Base-by-base conservation (phyloP, 2,329 filamentous ascomycete species). In the Drechslera avenae region DNA sequence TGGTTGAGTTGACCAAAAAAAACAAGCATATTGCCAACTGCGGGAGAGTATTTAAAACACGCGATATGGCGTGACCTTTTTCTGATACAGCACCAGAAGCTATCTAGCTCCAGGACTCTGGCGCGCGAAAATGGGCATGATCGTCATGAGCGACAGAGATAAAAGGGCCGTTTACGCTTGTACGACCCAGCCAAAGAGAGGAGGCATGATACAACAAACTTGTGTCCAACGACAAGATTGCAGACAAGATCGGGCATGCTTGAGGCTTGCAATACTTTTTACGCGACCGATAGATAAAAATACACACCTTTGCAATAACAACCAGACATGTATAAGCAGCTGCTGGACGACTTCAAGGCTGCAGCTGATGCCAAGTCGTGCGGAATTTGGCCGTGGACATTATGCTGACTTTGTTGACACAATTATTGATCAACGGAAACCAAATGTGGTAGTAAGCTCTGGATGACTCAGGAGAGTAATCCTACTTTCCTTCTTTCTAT, bases 341-440 rank as follows among this genome's bases (percentile, higher is more conserved):
- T 51, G 8, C 40, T 61, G 7, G 39, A 55, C 13, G 33, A 40
- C 12, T 55, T 48, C 41, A 63, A 64, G 46, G 45, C 39, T 14
- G 17, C 30, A 9, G 19, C 50, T 19, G 55, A 53, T 7, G 9
- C 21, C 5, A 23, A 23, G 21, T 14, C 13, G 33, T 18, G 33
- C 32, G 14, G 16, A 7, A 16, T 17, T 16, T 9, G 13, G n/a
- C 14, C 7, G 14, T 18, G 32, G 3, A 16, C 5, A 9, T 34
- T 14, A 17, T 4, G 32, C 14, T 34, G 32, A 34, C 32, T 9
- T 34, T 7, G n/a, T n/a, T n/a, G n/a, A n/a, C n/a, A n/a, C n/a
- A n/a, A n/a, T n/a, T n/a, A n/a, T n/a, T n/a, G n/a, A n/a, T n/a
- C n/a, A n/a, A n/a, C n/a, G n/a, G n/a, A n/a, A n/a, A n/a, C n/a